Evolutionary conservation across 805 yeast genomes (phyloP), one percentile per base, ranked within the genome.

Genomic region (Isabelozyma rhagii): DNA sequence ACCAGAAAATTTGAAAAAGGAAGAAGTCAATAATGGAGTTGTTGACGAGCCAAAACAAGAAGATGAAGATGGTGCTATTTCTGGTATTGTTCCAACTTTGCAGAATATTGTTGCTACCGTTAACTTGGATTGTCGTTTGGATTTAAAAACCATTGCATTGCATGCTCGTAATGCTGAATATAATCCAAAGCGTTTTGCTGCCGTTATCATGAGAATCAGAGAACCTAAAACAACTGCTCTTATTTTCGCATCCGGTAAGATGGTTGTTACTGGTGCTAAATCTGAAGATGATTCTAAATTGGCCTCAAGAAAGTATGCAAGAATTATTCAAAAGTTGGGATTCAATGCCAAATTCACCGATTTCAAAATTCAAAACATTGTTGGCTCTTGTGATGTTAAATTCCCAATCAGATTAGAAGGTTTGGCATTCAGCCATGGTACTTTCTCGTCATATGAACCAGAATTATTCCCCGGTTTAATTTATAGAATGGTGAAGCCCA

Each of bases 181-280:
- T 73, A 94, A 94, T 63, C 99, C 99, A 46, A 90, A 88, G 63
- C 96, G 99, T 77, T 94, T 94, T 76, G 99, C 99, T 11, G 99
- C 99, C 51, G 99, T 94, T 45, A 94, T 94, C 60, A 94, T 94
- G 99, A 89, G 99, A 79, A 94, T 94, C 60, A 83, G 99, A 71
- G 99, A 94, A 68, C 99, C 99, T 14, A 94, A 94, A 69, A 94
- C 99, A 1, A 94, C 99, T 2, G 98, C 99, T 0, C 78, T 94
- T 58, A 94, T 94, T 57, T 94, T 94, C 69, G 99, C 99, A 1
- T 91, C 97, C 2, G 99, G 99, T 63, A 94, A 94, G 71, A 94
- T 94, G 99, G 99, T 94, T 58, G 99, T 94, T 13, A 94, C 98
- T 29, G 99, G 99, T 81, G 99, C 99, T 21, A 94, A 94, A 70